phyloP scores from a whole-genome alignment of 139 green algal species.

The Edaphochlamys debaryana region DNA sequence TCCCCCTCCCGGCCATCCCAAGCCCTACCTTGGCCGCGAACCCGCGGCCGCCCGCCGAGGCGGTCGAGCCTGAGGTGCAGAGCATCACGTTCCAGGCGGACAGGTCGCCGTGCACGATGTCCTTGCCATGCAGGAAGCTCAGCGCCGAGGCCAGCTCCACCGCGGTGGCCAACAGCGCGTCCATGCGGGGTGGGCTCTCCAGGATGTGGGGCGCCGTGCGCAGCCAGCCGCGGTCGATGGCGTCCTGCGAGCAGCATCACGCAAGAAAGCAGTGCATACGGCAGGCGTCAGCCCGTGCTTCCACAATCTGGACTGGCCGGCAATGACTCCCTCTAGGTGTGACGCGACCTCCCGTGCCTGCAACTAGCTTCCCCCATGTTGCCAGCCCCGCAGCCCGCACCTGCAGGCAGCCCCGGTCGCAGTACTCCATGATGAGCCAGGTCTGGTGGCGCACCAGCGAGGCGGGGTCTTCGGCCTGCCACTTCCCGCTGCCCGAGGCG shows the following conservation, averaged over 20 bases:
- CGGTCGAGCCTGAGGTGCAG: conserved; percentile 33
- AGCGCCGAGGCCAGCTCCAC: conserved; percentile 48
- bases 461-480: not conserved
- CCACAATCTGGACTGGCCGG: no score
- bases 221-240: conserved; percentile 41
- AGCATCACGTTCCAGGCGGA: conserved; percentile 78
- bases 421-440: conserved; percentile 45
- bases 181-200: conserved; percentile 26
- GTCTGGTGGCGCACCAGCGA: conserved; percentile 30
- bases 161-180: conserved; percentile 28
- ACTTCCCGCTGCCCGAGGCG: not conserved
- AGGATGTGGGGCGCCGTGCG: not conserved
- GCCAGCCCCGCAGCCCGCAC: no score
- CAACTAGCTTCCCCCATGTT: no score
- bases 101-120: conserved; percentile 78
- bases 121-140: conserved; percentile 65
- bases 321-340: no score
- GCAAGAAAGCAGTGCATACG: no score
- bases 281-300: no score
- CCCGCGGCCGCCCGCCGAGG: conserved; percentile 39
- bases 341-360: no score
- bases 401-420: conserved; percentile 37
- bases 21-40: conserved; percentile 69
- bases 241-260: conserved; percentile 42
- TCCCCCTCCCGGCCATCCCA: not conserved